These are phyloP conservation scores for Cystoderma amianthinum DNA, from an alignment of 768 basidiomycete species.

Conservation along the genomic window DNA sequence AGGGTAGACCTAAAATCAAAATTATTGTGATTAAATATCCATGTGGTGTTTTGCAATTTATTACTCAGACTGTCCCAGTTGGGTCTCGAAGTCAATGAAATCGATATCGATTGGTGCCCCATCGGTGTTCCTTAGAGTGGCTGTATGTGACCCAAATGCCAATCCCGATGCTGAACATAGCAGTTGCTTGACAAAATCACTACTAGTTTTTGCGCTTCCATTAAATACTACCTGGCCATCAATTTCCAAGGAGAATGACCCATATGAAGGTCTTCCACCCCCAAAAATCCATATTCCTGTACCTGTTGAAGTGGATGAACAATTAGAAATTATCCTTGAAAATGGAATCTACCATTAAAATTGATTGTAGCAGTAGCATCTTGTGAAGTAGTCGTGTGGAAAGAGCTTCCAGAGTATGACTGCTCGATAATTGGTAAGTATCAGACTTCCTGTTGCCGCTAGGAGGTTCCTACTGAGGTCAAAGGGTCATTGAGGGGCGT, in stretches of 20 bases:
- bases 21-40: too few species aligned
- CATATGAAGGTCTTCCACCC: conserved; percentile 36
- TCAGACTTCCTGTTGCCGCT: too few species aligned
- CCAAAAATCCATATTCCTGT: conserved; percentile 50
- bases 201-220: conserved; percentile 24
- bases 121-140: conserved; percentile 37
- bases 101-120: conserved; percentile 44
- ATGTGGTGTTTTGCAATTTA: too few species aligned
- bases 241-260: conserved; percentile 34
- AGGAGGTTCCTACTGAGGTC: conserved; percentile 21
- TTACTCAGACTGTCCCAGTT: conserved; percentile 16
- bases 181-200: conserved; percentile 24
- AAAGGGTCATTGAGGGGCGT: conserved; percentile 30
- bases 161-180: conserved; percentile 38
- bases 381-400: conserved; percentile 33
- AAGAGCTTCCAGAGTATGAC: conserved; percentile 37
- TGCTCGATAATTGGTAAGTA: conserved; percentile 13
- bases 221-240: conserved; percentile 31
- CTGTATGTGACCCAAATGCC: conserved; percentile 37
- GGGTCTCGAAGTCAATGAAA: conserved; percentile 32
- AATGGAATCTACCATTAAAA: conserved; percentile 36
- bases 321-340: neutral
- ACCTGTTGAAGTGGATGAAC: conserved; percentile 15
- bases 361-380: conserved; percentile 43
- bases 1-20: conserved; percentile 16